A percentile compares a stretch with the other conserved stretches of the same genome.
These are phyloP conservation scores for Exophiala phaeomuriformis DNA, from an alignment of 2,329 filamentous ascomycete species.

Conservation along the genomic window DNA sequence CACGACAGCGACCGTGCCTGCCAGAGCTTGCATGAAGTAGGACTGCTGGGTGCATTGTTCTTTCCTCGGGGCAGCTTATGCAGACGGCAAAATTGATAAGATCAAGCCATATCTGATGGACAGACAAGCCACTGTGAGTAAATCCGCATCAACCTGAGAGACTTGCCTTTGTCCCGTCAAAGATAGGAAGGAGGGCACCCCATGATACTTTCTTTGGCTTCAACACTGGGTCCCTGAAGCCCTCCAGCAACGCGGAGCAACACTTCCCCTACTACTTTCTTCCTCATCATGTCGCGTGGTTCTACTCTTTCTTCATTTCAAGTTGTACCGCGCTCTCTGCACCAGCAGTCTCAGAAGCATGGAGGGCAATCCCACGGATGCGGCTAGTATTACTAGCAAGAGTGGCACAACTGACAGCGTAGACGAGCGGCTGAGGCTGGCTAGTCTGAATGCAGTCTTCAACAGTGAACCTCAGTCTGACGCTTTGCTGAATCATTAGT, in stretches of 20 bases:
- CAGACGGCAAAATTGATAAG: not conserved
- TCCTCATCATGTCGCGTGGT: not conserved
- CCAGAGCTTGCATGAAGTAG: not conserved
- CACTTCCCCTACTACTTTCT: not conserved
- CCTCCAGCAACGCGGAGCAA: not conserved
- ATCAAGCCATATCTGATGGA: not conserved
- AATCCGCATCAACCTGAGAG: not conserved
- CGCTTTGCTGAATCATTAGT: not conserved
- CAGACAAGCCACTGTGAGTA: not conserved
- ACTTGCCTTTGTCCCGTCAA: not conserved
- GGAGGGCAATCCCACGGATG: constrained; percentile 1
- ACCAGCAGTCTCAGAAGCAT: not conserved
- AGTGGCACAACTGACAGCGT: constrained; percentile 3
- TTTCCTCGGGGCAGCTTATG: not conserved
- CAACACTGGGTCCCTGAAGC: not conserved
- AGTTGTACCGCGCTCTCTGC: not conserved
- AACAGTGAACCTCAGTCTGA: constrained; percentile 4
- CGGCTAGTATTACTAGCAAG: constrained; percentile 1
- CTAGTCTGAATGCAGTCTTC: constrained; percentile 5
- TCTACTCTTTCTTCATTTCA: not conserved
- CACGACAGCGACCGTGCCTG: no score
- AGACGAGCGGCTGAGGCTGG: constrained; percentile 8
- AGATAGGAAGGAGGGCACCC: not conserved
- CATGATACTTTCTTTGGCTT: not conserved
- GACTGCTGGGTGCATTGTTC: not conserved